Percentiles rank a stretch among this genome's conserved stretches.
Conservation (phyloP, 2,329 filamentous ascomycete genomes). For the Plenodomus lindquistii region DNA sequence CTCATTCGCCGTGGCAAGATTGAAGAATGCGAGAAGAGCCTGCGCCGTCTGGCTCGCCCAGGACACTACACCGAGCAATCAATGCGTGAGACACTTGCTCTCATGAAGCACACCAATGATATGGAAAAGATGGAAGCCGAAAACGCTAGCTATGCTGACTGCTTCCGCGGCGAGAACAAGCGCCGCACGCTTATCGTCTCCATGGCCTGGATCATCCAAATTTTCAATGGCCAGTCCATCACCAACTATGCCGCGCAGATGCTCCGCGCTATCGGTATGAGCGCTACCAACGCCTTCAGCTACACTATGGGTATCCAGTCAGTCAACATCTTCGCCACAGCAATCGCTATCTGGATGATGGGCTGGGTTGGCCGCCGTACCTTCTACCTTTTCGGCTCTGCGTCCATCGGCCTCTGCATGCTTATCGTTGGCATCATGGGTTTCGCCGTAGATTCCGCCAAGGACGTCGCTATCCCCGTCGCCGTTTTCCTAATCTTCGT, state of each 20-base stretch:
- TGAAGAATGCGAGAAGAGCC: constrained; percentile 67
- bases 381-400: constrained; percentile 11
- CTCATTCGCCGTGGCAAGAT: constrained; percentile 58
- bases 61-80: constrained; percentile 57
- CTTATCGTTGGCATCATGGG: constrained; percentile 17
- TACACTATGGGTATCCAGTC: constrained; percentile 56
- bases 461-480: constrained; percentile 16
- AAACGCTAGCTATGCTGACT: constrained; percentile 76
- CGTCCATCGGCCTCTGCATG: constrained; percentile 6
- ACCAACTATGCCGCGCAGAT: constrained; percentile 44
- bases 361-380: constrained; percentile 73
- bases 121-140: constrained; percentile 69
- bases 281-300: constrained; percentile 38
- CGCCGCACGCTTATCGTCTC: constrained; percentile 75
- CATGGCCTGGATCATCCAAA: constrained; percentile 50
- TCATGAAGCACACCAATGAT: constrained; percentile 79
- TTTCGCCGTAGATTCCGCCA: constrained; percentile 7
- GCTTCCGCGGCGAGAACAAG: constrained; percentile 75
- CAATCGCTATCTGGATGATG: constrained; percentile 78
- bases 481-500: constrained; percentile 17
- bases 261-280: constrained; percentile 46
- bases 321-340: constrained; percentile 72
- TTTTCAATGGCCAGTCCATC: constrained; percentile 24
- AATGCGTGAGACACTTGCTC: constrained; percentile 42
- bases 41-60: too few species aligned